Conservation (phyloP, 1,284 basidiomycete genomes). For the Fomes fomentarius region DNA sequence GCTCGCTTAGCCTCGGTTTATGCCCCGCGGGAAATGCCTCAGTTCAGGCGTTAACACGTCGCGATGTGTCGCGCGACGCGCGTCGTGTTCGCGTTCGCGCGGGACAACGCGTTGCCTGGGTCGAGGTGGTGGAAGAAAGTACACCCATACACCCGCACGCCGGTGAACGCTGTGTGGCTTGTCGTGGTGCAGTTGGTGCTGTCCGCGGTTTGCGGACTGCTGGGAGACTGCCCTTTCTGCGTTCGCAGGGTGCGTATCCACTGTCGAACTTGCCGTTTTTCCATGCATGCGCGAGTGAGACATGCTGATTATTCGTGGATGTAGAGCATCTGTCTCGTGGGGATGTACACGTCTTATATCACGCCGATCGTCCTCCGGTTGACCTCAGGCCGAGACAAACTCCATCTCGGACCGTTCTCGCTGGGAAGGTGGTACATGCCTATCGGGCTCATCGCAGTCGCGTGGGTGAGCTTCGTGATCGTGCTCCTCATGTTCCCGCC, state of each 20-base stretch:
- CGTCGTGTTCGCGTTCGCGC: constrained; percentile 69
- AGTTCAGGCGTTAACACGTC: too few species aligned
- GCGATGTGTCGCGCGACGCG: constrained; percentile 77
- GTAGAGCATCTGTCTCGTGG: constrained; percentile 65
- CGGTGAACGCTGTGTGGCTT: constrained; percentile 76
- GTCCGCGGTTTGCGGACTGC: constrained; percentile 70
- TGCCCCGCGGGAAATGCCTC: too few species aligned
- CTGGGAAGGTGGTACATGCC: constrained; percentile 57
- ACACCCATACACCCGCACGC: constrained; percentile 60
- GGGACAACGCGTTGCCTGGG: constrained; percentile 73
- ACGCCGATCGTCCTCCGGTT: constrained; percentile 65
- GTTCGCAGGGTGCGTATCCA: constrained; percentile 58
- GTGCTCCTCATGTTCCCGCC: constrained; percentile 61
- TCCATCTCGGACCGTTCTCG: constrained; percentile 56
- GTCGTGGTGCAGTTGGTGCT: constrained; percentile 62
- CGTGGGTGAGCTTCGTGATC: constrained; percentile 62
- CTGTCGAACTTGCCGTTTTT: too few species aligned
- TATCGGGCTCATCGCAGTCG: constrained; percentile 55
- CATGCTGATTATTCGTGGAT: too few species aligned
- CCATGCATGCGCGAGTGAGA: too few species aligned
- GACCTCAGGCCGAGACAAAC: constrained; percentile 55
- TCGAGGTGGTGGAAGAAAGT: constrained; percentile 68
- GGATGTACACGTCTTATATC: constrained; percentile 63
- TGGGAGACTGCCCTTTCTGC: constrained; percentile 64
- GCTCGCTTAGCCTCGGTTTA: too few species aligned